A percentile compares a stretch with the other conserved stretches of the same genome.
Evolutionary conservation across 148 eudicot species (phyloP).

Genomic region (Mesembryanthemum crystallinum): DNA sequence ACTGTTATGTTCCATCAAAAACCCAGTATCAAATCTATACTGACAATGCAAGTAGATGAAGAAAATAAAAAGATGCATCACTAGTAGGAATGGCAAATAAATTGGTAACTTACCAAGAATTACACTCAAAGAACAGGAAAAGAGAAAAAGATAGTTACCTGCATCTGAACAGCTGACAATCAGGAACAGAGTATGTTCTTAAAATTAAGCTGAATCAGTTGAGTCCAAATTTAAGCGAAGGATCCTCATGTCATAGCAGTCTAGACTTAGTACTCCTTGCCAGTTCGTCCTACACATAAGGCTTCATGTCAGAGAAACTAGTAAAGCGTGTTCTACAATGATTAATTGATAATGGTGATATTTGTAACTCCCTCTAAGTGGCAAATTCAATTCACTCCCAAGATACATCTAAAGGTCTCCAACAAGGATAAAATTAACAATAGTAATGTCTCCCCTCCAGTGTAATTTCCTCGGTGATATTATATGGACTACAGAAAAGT

Average conservation of each 20-base stretch:
- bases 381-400: not conserved
- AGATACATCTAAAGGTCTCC: not conserved
- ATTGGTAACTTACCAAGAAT: not conserved
- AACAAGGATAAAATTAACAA: not conserved
- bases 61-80: not conserved
- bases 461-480: not conserved
- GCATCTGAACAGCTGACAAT: not conserved
- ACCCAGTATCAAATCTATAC: not conserved
- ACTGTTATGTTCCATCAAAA: too few relatives aligned
- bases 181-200: not conserved
- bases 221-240: not conserved
- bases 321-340: not conserved
- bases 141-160: not conserved
- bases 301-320: not conserved
- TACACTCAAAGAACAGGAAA: not conserved
- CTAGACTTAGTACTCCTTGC: not conserved
- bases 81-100: not conserved
- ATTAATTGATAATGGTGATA: not conserved
- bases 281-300: not conserved
- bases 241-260: not conserved
- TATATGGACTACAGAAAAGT: not conserved
- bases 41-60: not conserved
- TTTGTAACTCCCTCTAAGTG: not conserved
- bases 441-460: not conserved
- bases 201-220: not conserved